Base-by-base conservation (phyloP, 805 yeast species). In the Metschnikowia shivogae region DNA sequence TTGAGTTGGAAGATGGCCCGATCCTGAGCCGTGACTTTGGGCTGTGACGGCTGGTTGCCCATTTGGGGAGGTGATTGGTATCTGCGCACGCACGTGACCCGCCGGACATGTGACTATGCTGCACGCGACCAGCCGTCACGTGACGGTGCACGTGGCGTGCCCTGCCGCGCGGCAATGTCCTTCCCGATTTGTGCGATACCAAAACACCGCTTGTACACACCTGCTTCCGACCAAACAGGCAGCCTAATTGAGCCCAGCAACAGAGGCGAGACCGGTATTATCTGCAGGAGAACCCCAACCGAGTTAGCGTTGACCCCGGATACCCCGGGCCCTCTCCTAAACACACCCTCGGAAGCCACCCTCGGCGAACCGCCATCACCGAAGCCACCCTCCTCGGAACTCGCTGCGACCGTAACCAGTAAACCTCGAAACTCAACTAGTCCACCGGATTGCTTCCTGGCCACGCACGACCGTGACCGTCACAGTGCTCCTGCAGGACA, bases 1-100 rank as follows among this genome's bases (percentile, higher is more conserved):
- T 93, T 93, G 54, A 93, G 73, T 59, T 90, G 93, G 52, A 89
- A 73, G 9, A 93, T 78, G 0, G 97, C 97, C 58, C 73, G 78
- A 59, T 93, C 99, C 55, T 89, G 90, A 31, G 82, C 74, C 6
- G 96, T 88, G 14, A 92, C 81, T 58, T 79, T 82, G 1, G 81
- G 78, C 42, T 77, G 74, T 17, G 78, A 70, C 13, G 71, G 58
- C 34, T 71, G 56, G 51, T 64, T 69, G 33, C 76, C 76, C 76
- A 71, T 71, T n/a, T 11, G 32, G 32, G 32, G 32, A 11, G 7
- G 7, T 11, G 32, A 12, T 11, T 11, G 7, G 32, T 13, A 13
- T 11, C 13, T 29, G 32, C 32, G 32, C 2, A 13, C 7, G 32
- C 32, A 29, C 17, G 17, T 17, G 17, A 17, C 3, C 17, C 17